Evolutionary conservation across 2,329 filamentous ascomycete species (phyloP), one percentile per base, ranked within the genome.

Genomic region (Stemphylium beticola): DNA sequence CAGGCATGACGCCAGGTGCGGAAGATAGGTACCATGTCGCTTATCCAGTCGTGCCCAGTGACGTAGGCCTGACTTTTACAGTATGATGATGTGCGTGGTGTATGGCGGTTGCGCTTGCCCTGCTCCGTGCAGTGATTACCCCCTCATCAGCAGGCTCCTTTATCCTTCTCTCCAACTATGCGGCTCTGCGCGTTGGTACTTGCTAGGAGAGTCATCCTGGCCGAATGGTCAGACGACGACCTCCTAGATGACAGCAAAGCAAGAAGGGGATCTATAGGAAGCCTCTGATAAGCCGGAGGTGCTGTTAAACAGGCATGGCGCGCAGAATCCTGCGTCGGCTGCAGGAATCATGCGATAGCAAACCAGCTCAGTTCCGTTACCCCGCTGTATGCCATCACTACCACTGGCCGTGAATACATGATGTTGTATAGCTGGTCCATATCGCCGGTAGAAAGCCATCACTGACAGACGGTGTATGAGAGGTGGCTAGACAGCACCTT

Each of bases 271-370:
- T 56, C 51, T 51, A 61, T 58, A 41, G 51, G 55, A 59, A 59
- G 64, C 57, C 61, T 59, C 64, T 68, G 71, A 74, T 74, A 73
- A 69, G 71, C 59, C 56, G 49, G 54, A 57, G 42, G 32, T 60
- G 55, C 38, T 57, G 54, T 56, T 45, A 54, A 60, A 55, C 43
- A 48, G 53, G 50, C 44, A 58, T 57, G 48, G 60, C 61, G 59
- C 61, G 67, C 66, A 62, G 54, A 33, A 66, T 68, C 60, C 56
- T 69, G 61, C 66, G 55, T 48, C 53, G 49, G 62, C 65, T 70
- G 67, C 68, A 71, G 64, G 43, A 53, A 34, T 31, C 44, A 31
- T 57, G 55, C 62, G 44, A 62, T 47, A 55, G 63, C 60, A 61
- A 59, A 46, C 60, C 58, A 55, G 53, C 53, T 44, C 50, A 42